Base-by-base conservation (phyloP, 345 rosid species). In the Sisymbrium irio region DNA sequence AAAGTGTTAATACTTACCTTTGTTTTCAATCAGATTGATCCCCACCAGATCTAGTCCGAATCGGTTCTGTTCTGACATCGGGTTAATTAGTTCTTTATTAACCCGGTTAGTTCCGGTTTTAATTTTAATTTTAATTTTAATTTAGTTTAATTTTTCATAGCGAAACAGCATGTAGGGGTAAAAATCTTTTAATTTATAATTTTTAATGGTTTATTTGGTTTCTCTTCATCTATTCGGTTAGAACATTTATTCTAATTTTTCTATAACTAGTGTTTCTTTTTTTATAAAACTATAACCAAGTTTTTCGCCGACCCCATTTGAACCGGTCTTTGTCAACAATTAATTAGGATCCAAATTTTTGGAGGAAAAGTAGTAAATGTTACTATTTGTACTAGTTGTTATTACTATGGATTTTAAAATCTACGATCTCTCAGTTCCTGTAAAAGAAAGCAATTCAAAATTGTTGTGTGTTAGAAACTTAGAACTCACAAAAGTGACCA, bases 311-410 rank as follows among this genome's bases (percentile, higher is more conserved):
- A 62, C 75, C 44, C 65, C 69, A 36, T 42, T 67, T 69, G 69
- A 62, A 54, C 59, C 55, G 70, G 79, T 76, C 74, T 69, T 69
- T 39, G 65, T 69, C 50, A 35, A 68, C 65, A 62, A 9, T 44
- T 69, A 62, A 44, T 51, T 67, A 75, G 69, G 68, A 75, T 60
- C 69, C 30, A 50, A 3, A 9, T 32, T 42, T 59, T 30, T 13
- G 9, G 12, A 40, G 51, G 19, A 67, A 59, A 75, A 50, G 78
- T 49, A 50, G 78, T 49, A 19, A 46, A 67, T 18, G 41, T 22
- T 17, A 7, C 20, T 42, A 50, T 11, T 14, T 53, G 6, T 19
- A 74, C 41, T 65, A 74, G 35, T 65, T 65, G 57, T 35, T 56
- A 11, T 5, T 65, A 45, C 14, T 57, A 33, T 15, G 19, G 1